Percentiles rank a stretch among this genome's conserved stretches.
Evolutionary conservation across 371 early-diverging fungal species (phyloP).

Genomic region (Mortierella sp.): DNA sequence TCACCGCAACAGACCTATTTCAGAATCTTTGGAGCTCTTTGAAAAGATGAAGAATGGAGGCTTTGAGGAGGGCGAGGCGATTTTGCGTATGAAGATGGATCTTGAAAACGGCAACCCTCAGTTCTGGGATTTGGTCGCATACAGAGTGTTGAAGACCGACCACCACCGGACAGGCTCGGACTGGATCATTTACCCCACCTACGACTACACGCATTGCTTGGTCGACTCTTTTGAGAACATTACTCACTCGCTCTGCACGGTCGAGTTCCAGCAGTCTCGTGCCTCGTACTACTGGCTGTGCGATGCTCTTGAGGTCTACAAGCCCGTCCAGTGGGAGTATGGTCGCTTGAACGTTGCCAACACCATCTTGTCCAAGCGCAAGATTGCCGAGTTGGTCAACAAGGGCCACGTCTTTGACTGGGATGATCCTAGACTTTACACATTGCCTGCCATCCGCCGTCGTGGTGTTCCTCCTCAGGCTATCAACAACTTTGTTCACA

Average conservation of each 20-base stretch:
- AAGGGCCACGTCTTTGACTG: conserved; percentile 86
- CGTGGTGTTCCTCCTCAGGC: conserved; percentile 99
- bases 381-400: conserved; percentile 92
- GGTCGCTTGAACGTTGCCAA: conserved; percentile 97
- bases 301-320: conserved; percentile 98
- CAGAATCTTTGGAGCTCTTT: conserved; percentile 95
- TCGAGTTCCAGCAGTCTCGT: conserved; percentile 96
- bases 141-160: conserved; percentile 92
- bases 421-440: conserved; percentile 99
- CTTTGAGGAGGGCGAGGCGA: conserved; percentile 94
- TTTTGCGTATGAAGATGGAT: conserved; percentile 99
- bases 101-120: conserved; percentile 96
- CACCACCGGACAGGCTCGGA: conserved; percentile 94
- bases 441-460: conserved; percentile 96
- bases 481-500: conserved; percentile 99
- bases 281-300: conserved; percentile 99
- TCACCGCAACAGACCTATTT: conserved; percentile 94
- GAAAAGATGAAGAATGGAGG: conserved; percentile 98
- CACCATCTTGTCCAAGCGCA: conserved; percentile 98
- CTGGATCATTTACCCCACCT: conserved; percentile 99
- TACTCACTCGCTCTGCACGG: conserved; percentile 99
- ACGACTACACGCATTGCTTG: conserved; percentile 99
- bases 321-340: conserved; percentile 99
- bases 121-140: conserved; percentile 99
- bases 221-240: conserved; percentile 99